These are phyloP conservation scores for Laguncularia racemosa DNA, from an alignment of 345 rosid species.

Conservation along the genomic window DNA sequence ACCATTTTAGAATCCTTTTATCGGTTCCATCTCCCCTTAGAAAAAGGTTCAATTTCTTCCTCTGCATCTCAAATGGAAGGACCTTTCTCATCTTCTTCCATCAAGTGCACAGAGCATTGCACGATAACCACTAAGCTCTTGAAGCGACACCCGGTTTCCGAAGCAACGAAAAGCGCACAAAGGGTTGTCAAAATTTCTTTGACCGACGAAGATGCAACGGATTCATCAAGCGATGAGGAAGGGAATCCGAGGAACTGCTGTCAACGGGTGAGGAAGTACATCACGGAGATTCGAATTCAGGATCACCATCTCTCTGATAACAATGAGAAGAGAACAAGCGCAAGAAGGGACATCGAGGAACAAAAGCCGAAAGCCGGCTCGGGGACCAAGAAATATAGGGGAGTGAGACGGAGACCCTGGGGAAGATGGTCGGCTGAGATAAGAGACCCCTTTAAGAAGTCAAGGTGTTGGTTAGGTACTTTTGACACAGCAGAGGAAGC, in stretches of 20 bases:
- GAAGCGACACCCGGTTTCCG: too few relatives aligned
- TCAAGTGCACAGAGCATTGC: too few relatives aligned
- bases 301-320: neutral
- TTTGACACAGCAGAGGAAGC: constrained; percentile 18
- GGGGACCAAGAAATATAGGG: constrained; percentile 9
- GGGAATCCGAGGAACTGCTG: neutral
- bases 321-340: neutral
- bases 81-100: too few relatives aligned
- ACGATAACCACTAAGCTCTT: too few relatives aligned
- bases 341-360: neutral
- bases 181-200: constrained; percentile 1
- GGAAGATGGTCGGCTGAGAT: constrained; percentile 14
- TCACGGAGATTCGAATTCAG: constrained; percentile 1
- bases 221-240: constrained; percentile 8
- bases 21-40: too few relatives aligned
- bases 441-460: constrained; percentile 7
- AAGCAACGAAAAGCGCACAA: too few relatives aligned
- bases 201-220: constrained; percentile 5
- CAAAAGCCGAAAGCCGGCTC: neutral
- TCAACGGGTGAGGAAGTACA: neutral
- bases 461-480: constrained; percentile 12
- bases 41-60: too few relatives aligned
- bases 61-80: too few relatives aligned
- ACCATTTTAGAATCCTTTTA: too few relatives aligned
- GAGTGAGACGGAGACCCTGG: constrained; percentile 13